Conservation (phyloP, 2,329 filamentous ascomycete species). For the Colletotrichum sp. region DNA sequence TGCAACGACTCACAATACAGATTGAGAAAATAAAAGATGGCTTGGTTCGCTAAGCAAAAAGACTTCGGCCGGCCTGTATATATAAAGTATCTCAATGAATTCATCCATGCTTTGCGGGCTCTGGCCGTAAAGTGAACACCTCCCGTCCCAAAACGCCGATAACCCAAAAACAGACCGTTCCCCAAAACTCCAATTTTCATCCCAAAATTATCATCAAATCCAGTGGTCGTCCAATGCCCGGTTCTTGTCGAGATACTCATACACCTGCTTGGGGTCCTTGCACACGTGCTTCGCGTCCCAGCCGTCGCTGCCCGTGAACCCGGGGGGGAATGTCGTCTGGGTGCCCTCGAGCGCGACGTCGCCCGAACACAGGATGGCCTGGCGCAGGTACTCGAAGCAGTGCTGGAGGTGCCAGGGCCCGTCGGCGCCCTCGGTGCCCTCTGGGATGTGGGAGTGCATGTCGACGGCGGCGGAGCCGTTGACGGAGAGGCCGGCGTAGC, state of each 20-base stretch:
- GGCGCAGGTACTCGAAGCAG: constrained; percentile 42
- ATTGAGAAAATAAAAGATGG: not conserved
- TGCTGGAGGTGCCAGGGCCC: constrained; percentile 39
- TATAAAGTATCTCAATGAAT: not conserved
- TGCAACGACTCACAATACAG: not conserved
- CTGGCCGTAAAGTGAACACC: not conserved
- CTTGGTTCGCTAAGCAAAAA: not conserved
- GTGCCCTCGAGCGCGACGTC: constrained; percentile 40
- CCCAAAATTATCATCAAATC: constrained; percentile 33
- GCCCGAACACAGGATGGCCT: constrained; percentile 37
- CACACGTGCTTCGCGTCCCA: constrained; percentile 50
- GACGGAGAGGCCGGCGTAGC: constrained; percentile 28
- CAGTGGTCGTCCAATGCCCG: constrained; percentile 38
- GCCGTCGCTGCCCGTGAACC: constrained; percentile 42
- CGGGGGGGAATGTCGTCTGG: constrained; percentile 42
- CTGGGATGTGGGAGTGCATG: constrained; percentile 28
- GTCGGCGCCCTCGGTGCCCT: constrained; percentile 16
- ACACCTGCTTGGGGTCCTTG: constrained; percentile 40
- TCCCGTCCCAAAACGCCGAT: not conserved
- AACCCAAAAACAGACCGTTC: not conserved
- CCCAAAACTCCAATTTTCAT: not conserved
- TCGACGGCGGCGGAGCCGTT: constrained; percentile 14
- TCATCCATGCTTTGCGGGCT: not conserved
- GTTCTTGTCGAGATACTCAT: constrained; percentile 36
- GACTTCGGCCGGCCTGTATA: not conserved